These are phyloP conservation scores for Phytophthora idaei DNA, from an alignment of 352 stramenopile species.

Conservation along the genomic window DNA sequence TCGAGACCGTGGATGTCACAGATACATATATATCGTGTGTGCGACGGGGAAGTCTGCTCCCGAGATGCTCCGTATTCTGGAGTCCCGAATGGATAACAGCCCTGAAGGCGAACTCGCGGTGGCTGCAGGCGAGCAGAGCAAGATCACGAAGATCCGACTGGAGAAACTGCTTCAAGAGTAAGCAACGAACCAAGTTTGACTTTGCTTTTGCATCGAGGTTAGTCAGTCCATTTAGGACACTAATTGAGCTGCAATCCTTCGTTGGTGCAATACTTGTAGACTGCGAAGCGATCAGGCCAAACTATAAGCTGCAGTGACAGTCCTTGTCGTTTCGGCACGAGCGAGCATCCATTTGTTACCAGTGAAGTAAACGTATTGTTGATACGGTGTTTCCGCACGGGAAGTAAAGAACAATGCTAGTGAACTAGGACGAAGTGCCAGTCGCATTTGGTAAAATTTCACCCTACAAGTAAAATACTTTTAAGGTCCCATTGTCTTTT, in stretches of 20 bases:
- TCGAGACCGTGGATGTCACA: conserved; percentile 16
- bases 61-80: conserved; percentile 77
- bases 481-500: too few species aligned
- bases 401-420: too few species aligned
- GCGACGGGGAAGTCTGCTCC: conserved; percentile 76
- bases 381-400: too few species aligned
- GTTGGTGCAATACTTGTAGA: neutral
- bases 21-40: conserved; percentile 85
- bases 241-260: conserved; percentile 1
- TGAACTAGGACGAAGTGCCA: too few species aligned
- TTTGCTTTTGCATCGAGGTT: neutral
- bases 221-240: neutral
- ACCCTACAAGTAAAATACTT: too few species aligned
- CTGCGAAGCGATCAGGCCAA: conserved; percentile 6
- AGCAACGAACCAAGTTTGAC: conserved; percentile 21
- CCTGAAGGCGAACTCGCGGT: conserved; percentile 56
- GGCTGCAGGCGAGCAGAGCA: conserved; percentile 72
- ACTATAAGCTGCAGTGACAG: neutral
- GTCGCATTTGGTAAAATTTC: too few species aligned
- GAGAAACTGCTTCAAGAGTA: conserved; percentile 71
- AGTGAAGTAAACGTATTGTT: too few species aligned
- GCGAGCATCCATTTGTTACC: too few species aligned
- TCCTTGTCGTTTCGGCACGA: too few species aligned
- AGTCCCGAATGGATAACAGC: conserved; percentile 57
- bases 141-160: conserved; percentile 78